These are phyloP conservation scores for Phytophthora tentaculata DNA, from an alignment of 352 stramenopile species.

Conservation along the genomic window DNA sequence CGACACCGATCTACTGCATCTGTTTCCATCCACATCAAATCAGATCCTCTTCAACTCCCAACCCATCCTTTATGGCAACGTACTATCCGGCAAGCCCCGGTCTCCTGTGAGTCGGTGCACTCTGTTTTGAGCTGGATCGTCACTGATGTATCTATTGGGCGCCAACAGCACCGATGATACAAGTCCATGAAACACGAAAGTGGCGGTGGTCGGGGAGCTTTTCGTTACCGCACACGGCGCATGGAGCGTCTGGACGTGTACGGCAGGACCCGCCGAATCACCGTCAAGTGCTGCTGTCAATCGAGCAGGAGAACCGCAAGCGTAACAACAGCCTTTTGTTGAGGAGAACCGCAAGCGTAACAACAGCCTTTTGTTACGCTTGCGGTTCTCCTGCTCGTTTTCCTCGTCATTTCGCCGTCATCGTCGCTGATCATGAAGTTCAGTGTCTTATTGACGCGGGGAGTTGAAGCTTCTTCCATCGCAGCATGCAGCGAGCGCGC, in stretches of 20 bases:
- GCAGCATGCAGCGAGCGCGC: conserved; percentile 38
- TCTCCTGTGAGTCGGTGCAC: conserved; percentile 20
- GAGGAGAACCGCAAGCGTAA: no score
- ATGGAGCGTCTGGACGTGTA: no score
- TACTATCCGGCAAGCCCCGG: conserved; percentile 24
- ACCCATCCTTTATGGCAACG: background rate
- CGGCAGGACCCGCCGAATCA: no score
- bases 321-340: no score
- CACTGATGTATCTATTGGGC: conserved; percentile 14
- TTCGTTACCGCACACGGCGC: no score
- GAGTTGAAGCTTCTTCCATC: conserved; percentile 35
- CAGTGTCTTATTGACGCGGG: conserved; percentile 44
- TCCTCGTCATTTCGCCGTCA: conserved; percentile 19
- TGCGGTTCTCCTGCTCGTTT: conserved; percentile 19
- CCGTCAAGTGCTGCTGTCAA: no score
- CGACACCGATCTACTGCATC: conserved; percentile 27
- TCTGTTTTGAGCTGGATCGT: conserved; percentile 31
- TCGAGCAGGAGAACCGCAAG: conserved; percentile 19
- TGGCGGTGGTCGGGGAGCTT: no score
- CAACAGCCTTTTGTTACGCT: conserved; percentile 4
- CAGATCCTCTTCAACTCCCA: background rate
- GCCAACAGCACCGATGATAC: conserved; percentile 24
- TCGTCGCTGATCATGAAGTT: conserved; percentile 45
- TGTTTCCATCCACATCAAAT: conserved; percentile 5
- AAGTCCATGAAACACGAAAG: no score